Conservation (phyloP, 306 rosid species). For the Acacia confusa region DNA sequence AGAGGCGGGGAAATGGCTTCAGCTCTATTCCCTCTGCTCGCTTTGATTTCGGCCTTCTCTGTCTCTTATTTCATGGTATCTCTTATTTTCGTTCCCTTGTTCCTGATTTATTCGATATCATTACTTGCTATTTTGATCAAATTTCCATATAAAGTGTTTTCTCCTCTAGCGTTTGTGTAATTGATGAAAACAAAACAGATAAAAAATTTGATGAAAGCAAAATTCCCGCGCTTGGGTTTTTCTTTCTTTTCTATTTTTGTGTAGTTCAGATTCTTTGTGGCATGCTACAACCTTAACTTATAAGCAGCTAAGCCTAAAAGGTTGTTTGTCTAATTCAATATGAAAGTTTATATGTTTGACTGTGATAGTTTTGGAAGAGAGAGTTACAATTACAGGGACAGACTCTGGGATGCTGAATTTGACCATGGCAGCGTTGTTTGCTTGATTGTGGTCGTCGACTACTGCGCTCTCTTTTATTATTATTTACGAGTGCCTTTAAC, state of each 20-base stretch:
- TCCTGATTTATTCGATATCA: neutral
- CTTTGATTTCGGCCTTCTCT: slow-evolving; percentile 13
- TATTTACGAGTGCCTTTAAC: neutral
- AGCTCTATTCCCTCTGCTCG: neutral
- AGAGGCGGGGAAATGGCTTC: slow-evolving; percentile 20
- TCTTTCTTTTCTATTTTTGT: neutral
- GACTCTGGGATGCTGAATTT: neutral
- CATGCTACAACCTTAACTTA: neutral
- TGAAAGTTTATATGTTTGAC: neutral
- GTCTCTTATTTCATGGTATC: slow-evolving; percentile 29
- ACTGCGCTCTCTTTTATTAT: neutral
- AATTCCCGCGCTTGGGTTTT: neutral
- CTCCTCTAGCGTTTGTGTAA: neutral
- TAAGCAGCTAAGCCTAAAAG: neutral
- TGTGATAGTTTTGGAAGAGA: neutral
- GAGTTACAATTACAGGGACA: neutral
- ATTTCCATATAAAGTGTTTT: slow-evolving; percentile 3
- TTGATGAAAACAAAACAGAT: neutral
- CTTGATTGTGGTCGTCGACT: neutral
- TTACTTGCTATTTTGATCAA: neutral
- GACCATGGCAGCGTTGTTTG: neutral
- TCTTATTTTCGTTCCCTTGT: neutral
- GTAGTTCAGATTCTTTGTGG: neutral
- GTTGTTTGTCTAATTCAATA: too few relatives aligned
- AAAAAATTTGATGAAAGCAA: neutral